Percentiles rank a stretch among this genome's conserved stretches.
phyloP scores from a whole-genome alignment of 169 alveolate genomes.

The Cryptosporidium viatorum region DNA sequence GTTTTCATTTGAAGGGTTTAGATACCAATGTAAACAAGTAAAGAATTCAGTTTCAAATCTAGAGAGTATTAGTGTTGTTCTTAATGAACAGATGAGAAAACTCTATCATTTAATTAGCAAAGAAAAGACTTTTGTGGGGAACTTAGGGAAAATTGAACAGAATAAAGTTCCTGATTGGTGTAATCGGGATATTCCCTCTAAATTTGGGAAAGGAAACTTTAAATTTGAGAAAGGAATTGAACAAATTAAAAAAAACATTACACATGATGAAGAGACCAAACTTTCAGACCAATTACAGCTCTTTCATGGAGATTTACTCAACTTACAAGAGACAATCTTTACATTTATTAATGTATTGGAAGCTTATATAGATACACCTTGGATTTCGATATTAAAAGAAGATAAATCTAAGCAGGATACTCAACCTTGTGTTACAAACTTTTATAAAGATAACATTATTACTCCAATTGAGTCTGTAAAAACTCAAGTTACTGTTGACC shows the following conservation, averaged over 20 bases:
- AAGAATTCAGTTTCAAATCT: conserved; percentile 36
- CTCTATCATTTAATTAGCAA: not conserved
- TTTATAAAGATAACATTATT: not conserved
- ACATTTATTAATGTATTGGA: conserved; percentile 60
- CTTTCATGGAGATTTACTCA: conserved; percentile 26
- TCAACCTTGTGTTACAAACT: conserved; percentile 22
- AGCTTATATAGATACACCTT: conserved; percentile 64
- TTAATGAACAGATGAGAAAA: conserved; percentile 31
- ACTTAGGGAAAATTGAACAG: not conserved
- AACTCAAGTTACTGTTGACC: not conserved
- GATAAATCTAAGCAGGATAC: not conserved
- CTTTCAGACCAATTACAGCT: conserved; percentile 5
- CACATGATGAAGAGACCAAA: conserved; percentile 1
- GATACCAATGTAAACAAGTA: conserved; percentile 58
- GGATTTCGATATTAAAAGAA: conserved; percentile 28
- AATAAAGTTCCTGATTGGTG: conserved; percentile 64
- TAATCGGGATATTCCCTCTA: conserved; percentile 62
- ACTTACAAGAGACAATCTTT: conserved; percentile 47
- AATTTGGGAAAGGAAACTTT: conserved; percentile 27
- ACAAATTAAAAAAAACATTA: not conserved
- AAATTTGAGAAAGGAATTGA: conserved; percentile 11
- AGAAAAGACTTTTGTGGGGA: not conserved
- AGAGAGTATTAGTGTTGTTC: conserved; percentile 35
- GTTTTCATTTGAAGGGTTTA: conserved; percentile 65
- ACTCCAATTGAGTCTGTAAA: not conserved